Base-by-base conservation (phyloP, 306 rosid genomes). In the Cicer cuneatum region DNA sequence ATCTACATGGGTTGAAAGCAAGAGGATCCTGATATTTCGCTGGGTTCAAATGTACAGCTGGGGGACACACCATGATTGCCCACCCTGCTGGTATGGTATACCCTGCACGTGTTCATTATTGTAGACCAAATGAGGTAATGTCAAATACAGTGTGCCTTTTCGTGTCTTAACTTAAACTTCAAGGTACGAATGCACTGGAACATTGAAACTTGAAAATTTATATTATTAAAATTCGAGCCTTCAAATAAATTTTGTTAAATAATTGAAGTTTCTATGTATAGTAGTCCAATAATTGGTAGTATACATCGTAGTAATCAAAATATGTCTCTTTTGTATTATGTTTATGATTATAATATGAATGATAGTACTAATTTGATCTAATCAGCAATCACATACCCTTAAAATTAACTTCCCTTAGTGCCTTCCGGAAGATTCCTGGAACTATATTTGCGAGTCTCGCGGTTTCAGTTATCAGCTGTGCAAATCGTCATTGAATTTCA, bases 51-150 rank as follows among this genome's bases (percentile, higher is more conserved):
- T 94, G 99, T 33, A 92, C 96, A 45, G 99, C 99, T 6, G 99
- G 97, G 35, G 99, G 99, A 82, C 97, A 92, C 72, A 89, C 97
- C 97, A 94, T 94, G 5, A 94, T 83, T 39, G 92, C 95, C 99
- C 99, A 94, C 7, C 88, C 95, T 78, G 89, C 92, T 57, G 99
- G 99, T 73, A 94, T 94, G 13, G 98, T 92, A 67, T 92, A 77
- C 56, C 90, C 99, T 94, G 92, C 81, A 77, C 40, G 16, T 68
- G 65, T 57, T 57, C 40, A 66, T 73, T 35, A 72, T 52, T 78
- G 38, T 33, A 39, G 16, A 74, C 71, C 35, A 68, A 65, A 65
- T 79, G 10, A 65, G 65, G 64, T 56, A 56, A 56, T 71, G 78
- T 84, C 83, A 78, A 68, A 69, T 69, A 62, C 51, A 40, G 16